These are phyloP conservation scores for Solanum peruvianum DNA, from an alignment of 257 asterid genomes.

Conservation along the genomic window DNA sequence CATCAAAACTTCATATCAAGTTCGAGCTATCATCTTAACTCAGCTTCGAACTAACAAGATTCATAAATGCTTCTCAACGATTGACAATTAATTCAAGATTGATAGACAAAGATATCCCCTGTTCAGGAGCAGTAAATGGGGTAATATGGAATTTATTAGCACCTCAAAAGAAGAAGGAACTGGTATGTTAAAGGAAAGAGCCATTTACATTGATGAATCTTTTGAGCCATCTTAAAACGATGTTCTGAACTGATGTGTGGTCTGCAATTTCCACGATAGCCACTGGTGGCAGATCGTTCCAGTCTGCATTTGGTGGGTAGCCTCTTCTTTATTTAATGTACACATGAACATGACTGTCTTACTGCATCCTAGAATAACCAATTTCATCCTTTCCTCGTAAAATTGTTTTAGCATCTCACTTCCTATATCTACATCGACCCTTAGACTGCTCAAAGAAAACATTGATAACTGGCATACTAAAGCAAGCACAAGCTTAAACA, in stretches of 20 bases:
- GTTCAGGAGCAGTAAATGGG: not conserved
- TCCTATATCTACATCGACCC: not conserved
- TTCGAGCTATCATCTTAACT: no score
- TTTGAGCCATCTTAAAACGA: no score
- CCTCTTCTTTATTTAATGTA: not conserved
- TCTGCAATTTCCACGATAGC: no score
- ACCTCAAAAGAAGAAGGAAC: not conserved
- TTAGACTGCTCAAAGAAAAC: not conserved
- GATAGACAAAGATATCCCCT: not conserved
- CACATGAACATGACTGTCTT: not conserved
- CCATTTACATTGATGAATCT: no score
- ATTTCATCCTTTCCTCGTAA: not conserved
- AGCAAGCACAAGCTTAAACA: not conserved
- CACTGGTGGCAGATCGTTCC: no score
- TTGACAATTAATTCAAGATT: not conserved
- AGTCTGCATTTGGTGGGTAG: not conserved
- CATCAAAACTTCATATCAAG: no score
- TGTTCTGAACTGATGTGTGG: no score
- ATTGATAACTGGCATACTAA: not conserved
- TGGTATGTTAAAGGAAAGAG: no score
- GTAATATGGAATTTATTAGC: not conserved
- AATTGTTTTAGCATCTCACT: not conserved
- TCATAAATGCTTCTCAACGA: not conserved
- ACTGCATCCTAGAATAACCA: not conserved
- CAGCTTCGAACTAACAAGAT: not conserved